Conservation (phyloP, 2,329 filamentous ascomycete genomes). For the Fusarium aywerte region DNA sequence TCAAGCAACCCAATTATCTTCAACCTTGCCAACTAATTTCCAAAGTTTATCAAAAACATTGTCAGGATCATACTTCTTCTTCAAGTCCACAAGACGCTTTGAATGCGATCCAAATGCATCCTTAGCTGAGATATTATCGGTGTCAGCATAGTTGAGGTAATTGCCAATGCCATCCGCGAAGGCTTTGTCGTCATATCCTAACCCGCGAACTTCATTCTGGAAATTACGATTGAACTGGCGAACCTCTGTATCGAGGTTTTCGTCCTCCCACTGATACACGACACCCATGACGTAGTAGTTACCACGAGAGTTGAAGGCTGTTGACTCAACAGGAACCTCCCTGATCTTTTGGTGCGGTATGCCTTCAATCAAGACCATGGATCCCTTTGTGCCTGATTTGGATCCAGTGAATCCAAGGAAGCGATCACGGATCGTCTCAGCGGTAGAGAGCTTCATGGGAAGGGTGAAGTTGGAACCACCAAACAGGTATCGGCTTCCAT, state of each 20-base stretch:
- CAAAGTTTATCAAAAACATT: conserved; percentile 42
- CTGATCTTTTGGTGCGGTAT: conserved; percentile 27
- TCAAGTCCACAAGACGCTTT: conserved; percentile 29
- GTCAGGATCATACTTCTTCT: conserved; percentile 35
- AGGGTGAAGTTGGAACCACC: conserved; percentile 58
- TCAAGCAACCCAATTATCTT: conserved; percentile 35
- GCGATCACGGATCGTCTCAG: conserved; percentile 31
- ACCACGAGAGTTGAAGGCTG: conserved; percentile 42
- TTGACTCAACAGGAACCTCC: conserved; percentile 31
- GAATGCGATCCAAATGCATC: conserved; percentile 36
- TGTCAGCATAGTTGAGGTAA: conserved; percentile 37
- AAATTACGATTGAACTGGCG: conserved; percentile 40
- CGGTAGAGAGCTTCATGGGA: conserved; percentile 49
- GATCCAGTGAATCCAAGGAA: conserved; percentile 32
- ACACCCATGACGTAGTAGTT: conserved; percentile 41
- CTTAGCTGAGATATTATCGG: conserved; percentile 31
- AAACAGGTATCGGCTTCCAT: conserved; percentile 53
- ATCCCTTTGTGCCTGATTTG: conserved; percentile 24
- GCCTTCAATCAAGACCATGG: conserved; percentile 37
- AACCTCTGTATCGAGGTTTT: conserved; percentile 27
- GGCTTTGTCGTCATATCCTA: conserved; percentile 39
- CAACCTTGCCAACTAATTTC: conserved; percentile 36
- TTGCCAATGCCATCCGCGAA: conserved; percentile 34
- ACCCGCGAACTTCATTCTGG: conserved; percentile 30
- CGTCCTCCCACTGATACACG: conserved; percentile 32